Evolutionary conservation across 805 yeast species (phyloP), one percentile per base, ranked within the genome.

Genomic region (Myxozyma geophila): DNA sequence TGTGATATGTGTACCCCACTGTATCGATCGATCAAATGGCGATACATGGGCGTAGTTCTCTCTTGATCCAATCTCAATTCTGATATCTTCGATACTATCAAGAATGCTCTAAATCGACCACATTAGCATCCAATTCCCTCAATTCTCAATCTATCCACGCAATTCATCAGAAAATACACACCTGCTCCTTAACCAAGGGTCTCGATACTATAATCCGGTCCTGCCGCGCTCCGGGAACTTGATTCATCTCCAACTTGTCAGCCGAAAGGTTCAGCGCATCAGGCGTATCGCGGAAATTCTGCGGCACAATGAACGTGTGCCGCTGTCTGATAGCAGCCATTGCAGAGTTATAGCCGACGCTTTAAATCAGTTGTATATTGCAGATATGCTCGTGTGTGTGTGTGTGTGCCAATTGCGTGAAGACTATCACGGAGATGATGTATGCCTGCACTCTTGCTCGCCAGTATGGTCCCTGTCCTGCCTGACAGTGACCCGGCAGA

Each of bases 291-390:
- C 64, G 60, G 48, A 66, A 66, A 15, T 51, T 40, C 12, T 48
- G 19, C 21, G 58, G 63, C 41, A 65, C 67, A 28, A 66, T 55
- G 57, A 66, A 66, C 19, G 69, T 63, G 53, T 64, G 68, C 37
- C 69, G 69, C 48, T 59, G 53, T 36, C 68, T 52, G 23, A 64
- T 56, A 5, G 61, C 47, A 10, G 58, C 62, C 59, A 43, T 37
- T 36, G 15, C 23, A n/a, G 15, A 46, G 12, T n/a, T 3, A 39
- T 2, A n/a, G n/a, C 43, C 6, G 2, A 7, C 5, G 28, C 28
- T 28, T 28, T 5, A 28, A 28, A 28, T 2, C 5, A 2, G 2
- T 28, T 28, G 28, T 28, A 3, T 28, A 28, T 28, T 28, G 28
- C 28, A 28, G 28, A 28, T 3, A 2, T 28, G 28, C 28, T 28